Conservation (phyloP, 2,329 filamentous ascomycete genomes). For the Tolypocladium paradoxum region DNA sequence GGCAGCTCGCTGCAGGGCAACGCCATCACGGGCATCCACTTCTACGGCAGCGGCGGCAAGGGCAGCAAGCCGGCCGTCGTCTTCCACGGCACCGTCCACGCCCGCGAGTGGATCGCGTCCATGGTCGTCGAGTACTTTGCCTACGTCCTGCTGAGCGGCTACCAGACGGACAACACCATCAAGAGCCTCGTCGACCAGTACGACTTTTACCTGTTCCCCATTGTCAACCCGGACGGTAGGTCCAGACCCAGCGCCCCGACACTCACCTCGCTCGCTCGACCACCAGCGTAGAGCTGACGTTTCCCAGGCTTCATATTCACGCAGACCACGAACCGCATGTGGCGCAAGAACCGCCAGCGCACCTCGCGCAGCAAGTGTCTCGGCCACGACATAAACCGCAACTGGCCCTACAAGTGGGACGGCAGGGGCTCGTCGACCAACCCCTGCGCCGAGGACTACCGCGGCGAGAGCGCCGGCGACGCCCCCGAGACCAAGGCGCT, state of each 20-base stretch:
- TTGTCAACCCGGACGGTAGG: conserved; percentile 51
- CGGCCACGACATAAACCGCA: conserved; percentile 48
- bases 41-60: conserved; percentile 35
- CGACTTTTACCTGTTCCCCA: conserved; percentile 55
- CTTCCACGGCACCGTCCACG: conserved; percentile 48
- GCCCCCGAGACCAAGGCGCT: conserved; percentile 42
- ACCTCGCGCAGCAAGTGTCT: conserved; percentile 29
- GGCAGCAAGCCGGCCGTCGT: conserved; percentile 41
- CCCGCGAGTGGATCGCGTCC: conserved; percentile 48
- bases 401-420: conserved; percentile 47
- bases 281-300: no score
- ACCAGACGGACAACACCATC: conserved; percentile 25
- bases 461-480: conserved; percentile 30
- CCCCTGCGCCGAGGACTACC: conserved; percentile 40
- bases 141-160: conserved; percentile 35
- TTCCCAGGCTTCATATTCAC: conserved; percentile 44
- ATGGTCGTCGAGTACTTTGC: conserved; percentile 45
- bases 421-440: conserved; percentile 36
- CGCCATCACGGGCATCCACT: conserved; percentile 50
- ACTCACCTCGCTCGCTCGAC: not conserved
- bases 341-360: conserved; percentile 49
- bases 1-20: conserved; percentile 37
- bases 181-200: conserved; percentile 44
- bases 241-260: not conserved
- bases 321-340: conserved; percentile 44